phyloP scores from a whole-genome alignment of 2,329 filamentous ascomycete genomes.

The Grosmannia penicillata region DNA sequence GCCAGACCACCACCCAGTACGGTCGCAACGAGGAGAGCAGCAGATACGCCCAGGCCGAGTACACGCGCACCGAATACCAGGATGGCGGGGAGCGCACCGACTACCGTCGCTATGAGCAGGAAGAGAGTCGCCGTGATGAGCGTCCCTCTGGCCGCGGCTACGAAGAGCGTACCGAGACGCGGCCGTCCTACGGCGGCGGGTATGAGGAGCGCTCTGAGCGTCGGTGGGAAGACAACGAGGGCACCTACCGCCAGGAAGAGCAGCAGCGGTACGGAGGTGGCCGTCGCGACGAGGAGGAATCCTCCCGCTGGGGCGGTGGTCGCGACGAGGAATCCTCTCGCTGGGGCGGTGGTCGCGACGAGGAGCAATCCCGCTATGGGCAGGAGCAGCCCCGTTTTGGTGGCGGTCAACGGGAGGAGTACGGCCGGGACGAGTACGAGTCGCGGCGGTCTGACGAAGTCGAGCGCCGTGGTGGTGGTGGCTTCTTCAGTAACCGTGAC shows the following conservation, averaged over 20 bases:
- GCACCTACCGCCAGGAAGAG: conserved; percentile 16
- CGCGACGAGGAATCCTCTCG: conserved; percentile 9
- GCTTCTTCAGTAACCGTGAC: no score
- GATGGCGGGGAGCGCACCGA: conserved; percentile 42
- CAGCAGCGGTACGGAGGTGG: conserved; percentile 12
- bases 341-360: conserved; percentile 8
- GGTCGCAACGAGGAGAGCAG: conserved; percentile 32
- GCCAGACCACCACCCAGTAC: conserved; percentile 45
- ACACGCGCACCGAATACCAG: conserved; percentile 41
- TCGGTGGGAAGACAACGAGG: conserved; percentile 14
- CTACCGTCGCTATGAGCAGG: conserved; percentile 46
- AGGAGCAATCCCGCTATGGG: no score
- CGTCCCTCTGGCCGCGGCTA: conserved; percentile 23
- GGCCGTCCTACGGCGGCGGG: conserved; percentile 20
- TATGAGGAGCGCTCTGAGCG: conserved; percentile 9
- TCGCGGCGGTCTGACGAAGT: not conserved
- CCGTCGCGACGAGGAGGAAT: conserved; percentile 12
- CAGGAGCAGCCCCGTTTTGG: not conserved
- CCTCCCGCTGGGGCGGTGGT: conserved; percentile 11
- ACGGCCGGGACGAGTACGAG: not conserved
- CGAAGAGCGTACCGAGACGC: conserved; percentile 41
- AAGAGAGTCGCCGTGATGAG: conserved; percentile 29
- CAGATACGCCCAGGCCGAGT: conserved; percentile 46
- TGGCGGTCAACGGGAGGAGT: not conserved
- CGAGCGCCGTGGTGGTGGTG: no score